A percentile compares a stretch with the other conserved stretches of the same genome.
These are phyloP conservation scores for Bipolaris oryzae DNA, from an alignment of 2,329 filamentous ascomycete species.

Conservation along the genomic window DNA sequence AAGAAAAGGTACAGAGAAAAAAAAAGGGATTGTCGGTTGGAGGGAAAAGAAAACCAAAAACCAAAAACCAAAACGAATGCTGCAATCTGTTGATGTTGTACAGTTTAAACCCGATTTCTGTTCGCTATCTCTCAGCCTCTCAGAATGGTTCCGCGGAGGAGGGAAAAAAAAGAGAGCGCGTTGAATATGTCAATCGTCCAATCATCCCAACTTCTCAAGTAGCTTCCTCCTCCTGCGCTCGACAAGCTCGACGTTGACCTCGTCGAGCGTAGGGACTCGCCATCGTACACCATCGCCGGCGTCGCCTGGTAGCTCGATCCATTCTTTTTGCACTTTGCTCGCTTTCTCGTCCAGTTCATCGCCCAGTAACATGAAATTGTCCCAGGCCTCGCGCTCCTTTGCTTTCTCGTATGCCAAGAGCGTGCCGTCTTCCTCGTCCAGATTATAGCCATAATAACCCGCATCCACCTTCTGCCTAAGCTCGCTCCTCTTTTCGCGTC, in stretches of 20 bases:
- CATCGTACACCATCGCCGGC: constrained; percentile 80
- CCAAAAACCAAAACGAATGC: neutral
- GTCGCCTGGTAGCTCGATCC: constrained; percentile 88
- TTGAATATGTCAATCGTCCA: neutral
- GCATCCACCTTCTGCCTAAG: constrained; percentile 82
- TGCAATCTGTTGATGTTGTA: constrained; percentile 15
- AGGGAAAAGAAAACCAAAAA: neutral
- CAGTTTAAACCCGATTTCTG: constrained; percentile 1
- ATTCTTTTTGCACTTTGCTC: constrained; percentile 53
- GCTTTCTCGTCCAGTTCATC: constrained; percentile 50
- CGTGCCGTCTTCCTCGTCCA: constrained; percentile 86
- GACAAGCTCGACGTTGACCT: constrained; percentile 93
- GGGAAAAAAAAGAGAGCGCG: neutral
- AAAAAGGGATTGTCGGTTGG: neutral
- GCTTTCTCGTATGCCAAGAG: constrained; percentile 79
- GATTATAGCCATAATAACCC: constrained; percentile 92
- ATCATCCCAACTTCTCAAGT: constrained; percentile 72
- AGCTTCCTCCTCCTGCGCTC: constrained; percentile 83
- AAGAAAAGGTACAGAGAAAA: neutral
- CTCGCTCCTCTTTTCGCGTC: constrained; percentile 71
- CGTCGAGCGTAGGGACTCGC: constrained; percentile 83
- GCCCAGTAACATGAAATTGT: constrained; percentile 66
- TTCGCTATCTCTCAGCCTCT: too few relatives aligned
- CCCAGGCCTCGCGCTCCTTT: constrained; percentile 82
- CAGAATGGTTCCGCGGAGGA: neutral